Evolutionary conservation across 495 filamentous ascomycete species (phyloP), one percentile per base, ranked within the genome.

Genomic region (Penicillium goetzii): DNA sequence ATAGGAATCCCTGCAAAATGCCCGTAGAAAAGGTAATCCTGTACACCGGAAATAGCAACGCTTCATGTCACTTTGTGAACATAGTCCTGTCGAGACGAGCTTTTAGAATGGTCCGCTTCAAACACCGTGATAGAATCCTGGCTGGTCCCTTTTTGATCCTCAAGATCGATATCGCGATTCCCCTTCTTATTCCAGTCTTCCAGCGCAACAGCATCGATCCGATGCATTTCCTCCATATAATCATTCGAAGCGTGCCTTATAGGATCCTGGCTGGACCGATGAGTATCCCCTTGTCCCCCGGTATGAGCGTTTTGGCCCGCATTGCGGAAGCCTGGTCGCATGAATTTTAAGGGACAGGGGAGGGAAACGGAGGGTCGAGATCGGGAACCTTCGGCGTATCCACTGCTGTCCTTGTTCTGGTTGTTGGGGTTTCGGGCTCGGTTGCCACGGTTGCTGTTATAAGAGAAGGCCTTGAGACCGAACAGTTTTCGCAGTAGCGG

Each of bases 401-500:
- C 45, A 33, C 36, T 60, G 47, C 40, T 40, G 56, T 69, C 57
- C 36, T 68, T 58, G 62, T 65, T 71, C 34, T 65, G 67, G 32
- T 69, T 66, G 26, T 59, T 67, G 9, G 33, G 61, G 23, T 41
- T 56, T n/a, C 43, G 57, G 32, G 59, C 65, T 33, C 59, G 66
- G 40, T 65, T 61, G 21, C 72, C 69, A 14, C 64, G 71, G n/a
- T 70, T 70, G 54, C 67, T 77, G 41, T 68, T 73, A 36, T 68
- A 71, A 30, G 73, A 69, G 53, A 74, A 76, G 11, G 74, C 67
- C 26, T 65, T 75, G 38, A 76, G 61, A 3, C 74, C 74, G 47
- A 89, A 87, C 26, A 83, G 51, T 58, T 82, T 83, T 9, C 83
- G 80, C 14, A 87, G 64, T 0, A 86, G 76, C 1, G 85, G 82